Percentiles rank a stretch among this genome's conserved stretches.
These are phyloP conservation scores for Fomitopsis palustris DNA, from an alignment of 1,284 basidiomycete species.

Conservation along the genomic window DNA sequence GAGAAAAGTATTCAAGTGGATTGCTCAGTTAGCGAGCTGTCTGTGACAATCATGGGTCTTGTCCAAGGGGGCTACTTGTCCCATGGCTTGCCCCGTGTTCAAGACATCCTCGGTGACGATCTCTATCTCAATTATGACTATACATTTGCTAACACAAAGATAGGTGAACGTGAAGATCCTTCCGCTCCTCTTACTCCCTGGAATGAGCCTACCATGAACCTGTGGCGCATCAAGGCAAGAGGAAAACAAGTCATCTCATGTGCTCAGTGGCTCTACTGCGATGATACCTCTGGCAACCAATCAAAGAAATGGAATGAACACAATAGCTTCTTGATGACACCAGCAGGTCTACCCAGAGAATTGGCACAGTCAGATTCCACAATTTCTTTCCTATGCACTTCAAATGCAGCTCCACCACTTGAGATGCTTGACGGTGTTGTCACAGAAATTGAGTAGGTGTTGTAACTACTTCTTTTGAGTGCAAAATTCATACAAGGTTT, in stretches of 20 bases:
- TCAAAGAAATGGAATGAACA: conserved; percentile 46
- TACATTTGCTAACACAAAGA: too few relatives aligned
- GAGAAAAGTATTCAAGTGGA: too few relatives aligned
- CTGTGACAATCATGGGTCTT: too few relatives aligned
- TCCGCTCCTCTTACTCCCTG: not conserved
- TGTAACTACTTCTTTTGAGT: too few relatives aligned
- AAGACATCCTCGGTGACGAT: too few relatives aligned
- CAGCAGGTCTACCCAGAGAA: conserved; percentile 26
- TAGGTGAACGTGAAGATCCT: not conserved
- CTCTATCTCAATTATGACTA: too few relatives aligned
- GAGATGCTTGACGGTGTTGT: conserved; percentile 51
- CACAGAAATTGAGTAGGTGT: conserved; percentile 42
- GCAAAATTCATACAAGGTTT: not conserved
- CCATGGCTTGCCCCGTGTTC: too few relatives aligned
- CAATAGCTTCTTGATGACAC: conserved; percentile 34
- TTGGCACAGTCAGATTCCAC: conserved; percentile 24
- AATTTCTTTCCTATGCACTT: conserved; percentile 39
- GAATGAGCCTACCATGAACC: not conserved
- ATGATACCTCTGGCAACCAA: conserved; percentile 39
- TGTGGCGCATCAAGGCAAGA: conserved; percentile 1
- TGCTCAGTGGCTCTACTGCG: conserved; percentile 39
- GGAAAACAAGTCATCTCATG: conserved; percentile 17
- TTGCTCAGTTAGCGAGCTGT: too few relatives aligned
- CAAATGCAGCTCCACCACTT: conserved; percentile 36
- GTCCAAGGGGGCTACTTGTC: too few relatives aligned